phyloP scores from a whole-genome alignment of 2,329 filamentous ascomycete genomes.

The Curvularia spicifera region DNA sequence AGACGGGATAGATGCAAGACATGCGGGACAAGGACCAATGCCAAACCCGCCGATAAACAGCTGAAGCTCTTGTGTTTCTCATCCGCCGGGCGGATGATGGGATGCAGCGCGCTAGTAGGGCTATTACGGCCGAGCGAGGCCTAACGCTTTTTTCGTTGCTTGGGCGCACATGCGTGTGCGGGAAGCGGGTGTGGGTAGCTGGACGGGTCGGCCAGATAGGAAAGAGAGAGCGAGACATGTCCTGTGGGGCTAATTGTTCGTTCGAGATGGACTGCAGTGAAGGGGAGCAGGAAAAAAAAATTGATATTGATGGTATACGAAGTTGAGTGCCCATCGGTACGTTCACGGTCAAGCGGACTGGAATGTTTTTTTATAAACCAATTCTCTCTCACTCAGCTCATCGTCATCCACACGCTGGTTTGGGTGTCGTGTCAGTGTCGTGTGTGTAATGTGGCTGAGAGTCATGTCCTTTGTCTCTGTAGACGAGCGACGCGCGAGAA shows the following conservation, averaged over 20 bases:
- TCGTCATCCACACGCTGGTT: not conserved
- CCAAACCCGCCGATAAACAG: conserved; percentile 18
- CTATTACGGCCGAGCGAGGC: conserved; percentile 21
- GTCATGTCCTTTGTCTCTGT: conserved; percentile 2
- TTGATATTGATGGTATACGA: too few species aligned
- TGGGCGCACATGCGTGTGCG: not conserved
- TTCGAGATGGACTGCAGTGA: too few species aligned
- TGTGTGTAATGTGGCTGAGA: not conserved
- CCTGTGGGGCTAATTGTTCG: too few species aligned
- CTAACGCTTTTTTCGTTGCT: conserved; percentile 12
- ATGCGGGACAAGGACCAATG: not conserved
- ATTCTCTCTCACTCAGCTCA: not conserved
- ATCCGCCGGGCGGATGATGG: conserved; percentile 7
- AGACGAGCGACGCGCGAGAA: conserved; percentile 25
- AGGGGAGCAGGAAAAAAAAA: too few species aligned
- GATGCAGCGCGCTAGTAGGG: conserved; percentile 10
- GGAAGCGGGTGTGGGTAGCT: too few species aligned
- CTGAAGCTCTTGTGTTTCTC: conserved; percentile 11
- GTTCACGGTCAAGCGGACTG: not conserved
- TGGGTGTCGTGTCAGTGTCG: not conserved
- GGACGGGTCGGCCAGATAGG: not conserved
- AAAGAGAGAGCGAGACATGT: not conserved
- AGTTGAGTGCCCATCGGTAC: too few species aligned
- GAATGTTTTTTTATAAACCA: not conserved
- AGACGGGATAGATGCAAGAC: conserved; percentile 3